Percentiles rank a stretch among this genome's conserved stretches.
phyloP scores from a whole-genome alignment of 176 grass and related monocot species.

The Phyllostachys edulis region DNA sequence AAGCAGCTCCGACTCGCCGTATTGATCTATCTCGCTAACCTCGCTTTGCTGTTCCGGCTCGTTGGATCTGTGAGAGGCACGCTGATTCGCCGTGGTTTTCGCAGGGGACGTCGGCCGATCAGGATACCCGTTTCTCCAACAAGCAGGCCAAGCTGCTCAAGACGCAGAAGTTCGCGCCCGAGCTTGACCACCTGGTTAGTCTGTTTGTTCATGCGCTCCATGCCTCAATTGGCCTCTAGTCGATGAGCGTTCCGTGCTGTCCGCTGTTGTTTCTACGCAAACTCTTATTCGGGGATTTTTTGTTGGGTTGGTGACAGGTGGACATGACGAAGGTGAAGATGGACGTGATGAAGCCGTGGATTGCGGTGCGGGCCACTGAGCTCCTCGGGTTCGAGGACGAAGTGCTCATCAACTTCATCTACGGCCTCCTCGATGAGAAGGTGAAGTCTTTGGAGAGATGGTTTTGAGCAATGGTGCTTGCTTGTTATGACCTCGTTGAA shows the following conservation, averaged over 20 bases:
- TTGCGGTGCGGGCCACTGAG: conserved; percentile 81
- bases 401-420: conserved; percentile 97
- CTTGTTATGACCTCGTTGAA: background rate
- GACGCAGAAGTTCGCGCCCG: conserved; percentile 80
- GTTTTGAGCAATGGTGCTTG: background rate
- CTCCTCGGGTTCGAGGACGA: conserved; percentile 98
- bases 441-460: conserved; percentile 12
- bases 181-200: conserved; percentile 85
- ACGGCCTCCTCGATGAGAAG: conserved; percentile 82
- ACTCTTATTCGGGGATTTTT: background rate
- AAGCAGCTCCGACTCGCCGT: background rate
- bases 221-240: background rate
- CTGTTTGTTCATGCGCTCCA: background rate
- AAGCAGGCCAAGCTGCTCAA: conserved; percentile 98
- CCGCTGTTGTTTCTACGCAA: background rate
- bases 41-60: background rate
- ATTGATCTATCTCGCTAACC: conserved; percentile 7
- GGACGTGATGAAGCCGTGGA: conserved; percentile 98
- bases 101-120: conserved; percentile 95
- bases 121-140: conserved; percentile 97
- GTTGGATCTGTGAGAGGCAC: conserved; percentile 34
- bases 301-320: conserved; percentile 43
- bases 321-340: conserved; percentile 95
- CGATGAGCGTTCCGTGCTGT: background rate
- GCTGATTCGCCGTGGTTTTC: conserved; percentile 11